Conservation (phyloP, 177 flowering plant genomes). For the Vitis hybrid region DNA sequence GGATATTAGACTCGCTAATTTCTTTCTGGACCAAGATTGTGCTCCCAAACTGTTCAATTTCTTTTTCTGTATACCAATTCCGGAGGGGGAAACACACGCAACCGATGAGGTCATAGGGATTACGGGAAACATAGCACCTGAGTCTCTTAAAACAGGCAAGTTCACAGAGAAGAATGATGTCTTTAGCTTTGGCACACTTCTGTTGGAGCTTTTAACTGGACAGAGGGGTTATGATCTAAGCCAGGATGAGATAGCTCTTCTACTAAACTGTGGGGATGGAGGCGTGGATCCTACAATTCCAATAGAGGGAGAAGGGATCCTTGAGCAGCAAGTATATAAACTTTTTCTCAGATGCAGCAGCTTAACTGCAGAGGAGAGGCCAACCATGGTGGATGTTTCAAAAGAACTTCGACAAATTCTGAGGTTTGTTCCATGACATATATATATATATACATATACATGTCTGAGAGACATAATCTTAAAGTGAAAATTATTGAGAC, state of each 20-base stretch:
- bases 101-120: not conserved
- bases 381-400: slow-evolving; percentile 13
- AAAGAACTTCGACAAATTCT: slow-evolving; percentile 15
- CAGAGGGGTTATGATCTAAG: not conserved
- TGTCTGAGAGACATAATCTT: too few relatives aligned
- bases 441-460: too few relatives aligned
- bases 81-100: slow-evolving; percentile 5
- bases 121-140: not conserved
- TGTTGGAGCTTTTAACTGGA: slow-evolving; percentile 17
- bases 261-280: not conserved
- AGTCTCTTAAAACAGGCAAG: not conserved
- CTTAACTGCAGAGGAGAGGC: slow-evolving; percentile 7
- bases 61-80: not conserved
- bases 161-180: slow-evolving; percentile 11
- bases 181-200: slow-evolving; percentile 5
- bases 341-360: slow-evolving; percentile 15
- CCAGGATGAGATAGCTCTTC: not conserved
- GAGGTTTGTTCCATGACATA: too few relatives aligned
- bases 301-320: slow-evolving; percentile 3
- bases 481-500: too few relatives aligned
- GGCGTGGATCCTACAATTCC: slow-evolving; percentile 8
- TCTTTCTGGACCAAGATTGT: not conserved
- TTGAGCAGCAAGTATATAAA: slow-evolving; percentile 1
- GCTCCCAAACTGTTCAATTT: slow-evolving; percentile 11
- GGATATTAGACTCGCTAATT: not conserved